Evolutionary conservation across 2,329 filamentous ascomycete species (phyloP), one percentile per base, ranked within the genome.

Genomic region (Fusarium oligoseptatum): DNA sequence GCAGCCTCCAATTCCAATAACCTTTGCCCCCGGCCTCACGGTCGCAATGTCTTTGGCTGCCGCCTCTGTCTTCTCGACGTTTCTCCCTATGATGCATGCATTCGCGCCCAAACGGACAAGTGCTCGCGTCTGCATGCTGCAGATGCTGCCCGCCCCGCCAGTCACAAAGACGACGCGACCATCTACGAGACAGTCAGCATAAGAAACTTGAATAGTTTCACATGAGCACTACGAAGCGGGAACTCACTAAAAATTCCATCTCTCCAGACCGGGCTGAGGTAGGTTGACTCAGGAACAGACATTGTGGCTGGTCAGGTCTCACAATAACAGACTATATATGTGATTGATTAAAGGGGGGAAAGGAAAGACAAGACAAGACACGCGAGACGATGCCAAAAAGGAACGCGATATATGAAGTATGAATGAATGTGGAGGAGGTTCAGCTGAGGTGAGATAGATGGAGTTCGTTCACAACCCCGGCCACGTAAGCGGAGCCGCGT

Each of bases 161-260:
- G 97, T 99, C 80, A 97, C 97, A 84, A 98, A 98, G 76, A 96
- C 90, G 52, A 98, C 95, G 80, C 97, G 96, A 81, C 92, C 92
- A 73, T 92, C 94, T 97, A 78, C 14, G 55, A 10, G 10, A 27
- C 29, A n/a, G 20, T n/a, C 32, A 39, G 20, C 29, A 36, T 78
- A 22, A 75, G 63, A 20, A 20, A 48, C 56, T 22, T 20, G 24
- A 4, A 48, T 45, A 15, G 17, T 60, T 20, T 34, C 20, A n/a
- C 22, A 9, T 58, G 15, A 41, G 20, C 24, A 64, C 15, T 29
- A 17, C 60, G 3, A 43, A 50, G 29, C 43, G 29, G 61, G 52
- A 37, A 74, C 88, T 75, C 84, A 97, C 94, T 90, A 82, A 98
- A 98, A 73, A 98, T 92, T 74, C 92, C 94, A 84, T 97, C 93